These are phyloP conservation scores for Xylariomycetidae sp. DNA, from an alignment of 2,329 filamentous ascomycete species.

Conservation along the genomic window DNA sequence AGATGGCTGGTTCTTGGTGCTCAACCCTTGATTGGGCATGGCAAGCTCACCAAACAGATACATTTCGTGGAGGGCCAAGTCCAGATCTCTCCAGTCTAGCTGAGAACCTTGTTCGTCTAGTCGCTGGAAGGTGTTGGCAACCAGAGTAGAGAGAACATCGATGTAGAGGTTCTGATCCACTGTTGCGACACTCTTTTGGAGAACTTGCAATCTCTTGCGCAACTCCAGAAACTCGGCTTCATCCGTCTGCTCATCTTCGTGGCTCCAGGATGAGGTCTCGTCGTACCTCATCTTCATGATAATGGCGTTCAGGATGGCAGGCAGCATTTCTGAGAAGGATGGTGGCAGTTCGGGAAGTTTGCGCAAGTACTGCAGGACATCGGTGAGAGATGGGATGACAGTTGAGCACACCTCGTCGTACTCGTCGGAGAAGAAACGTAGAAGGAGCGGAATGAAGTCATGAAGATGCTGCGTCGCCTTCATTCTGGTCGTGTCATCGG, in stretches of 20 bases:
- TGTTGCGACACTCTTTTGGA: constrained; percentile 88
- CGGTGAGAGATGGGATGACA: constrained; percentile 87
- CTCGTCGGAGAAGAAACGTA: constrained; percentile 95
- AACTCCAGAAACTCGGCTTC: constrained; percentile 97
- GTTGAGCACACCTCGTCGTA: constrained; percentile 97
- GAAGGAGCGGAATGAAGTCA: constrained; percentile 75
- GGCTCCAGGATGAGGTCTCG: constrained; percentile 87
- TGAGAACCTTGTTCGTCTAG: constrained; percentile 66
- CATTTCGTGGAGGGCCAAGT: constrained; percentile 92
- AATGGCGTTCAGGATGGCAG: constrained; percentile 84
- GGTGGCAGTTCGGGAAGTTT: constrained; percentile 68
- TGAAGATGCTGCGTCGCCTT: constrained; percentile 78
- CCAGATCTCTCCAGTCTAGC: constrained; percentile 91
- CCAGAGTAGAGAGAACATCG: constrained; percentile 77
- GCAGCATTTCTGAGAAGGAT: constrained; percentile 75
- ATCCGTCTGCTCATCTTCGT: constrained; percentile 90
- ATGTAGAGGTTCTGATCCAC: constrained; percentile 87
- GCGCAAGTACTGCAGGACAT: constrained; percentile 84
- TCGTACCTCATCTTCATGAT: constrained; percentile 97
- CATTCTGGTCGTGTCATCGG: constrained; percentile 57
- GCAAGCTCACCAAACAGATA: constrained; percentile 91
- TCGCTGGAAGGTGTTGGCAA: constrained; percentile 81
- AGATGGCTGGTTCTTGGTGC: constrained; percentile 76
- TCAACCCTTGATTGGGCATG: constrained; percentile 81
- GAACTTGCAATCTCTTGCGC: constrained; percentile 77